phyloP scores from a whole-genome alignment of 176 grass and related monocot species.

The Tillandsia leiboldiana region DNA sequence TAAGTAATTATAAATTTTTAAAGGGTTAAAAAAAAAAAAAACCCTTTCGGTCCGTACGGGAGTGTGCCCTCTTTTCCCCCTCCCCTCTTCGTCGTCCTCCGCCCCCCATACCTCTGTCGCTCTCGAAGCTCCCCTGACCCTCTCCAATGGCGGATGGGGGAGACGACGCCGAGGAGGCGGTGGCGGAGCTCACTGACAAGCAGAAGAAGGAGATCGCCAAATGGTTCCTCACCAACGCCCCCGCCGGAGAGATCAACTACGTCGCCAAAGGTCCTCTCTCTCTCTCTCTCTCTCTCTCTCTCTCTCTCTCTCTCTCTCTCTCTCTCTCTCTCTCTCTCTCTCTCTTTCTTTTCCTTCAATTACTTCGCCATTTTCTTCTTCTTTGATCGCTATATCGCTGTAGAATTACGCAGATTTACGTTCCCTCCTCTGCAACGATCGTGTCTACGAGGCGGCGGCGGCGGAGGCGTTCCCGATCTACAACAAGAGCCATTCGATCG shows the following conservation, averaged over 20 bases:
- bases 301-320: background rate
- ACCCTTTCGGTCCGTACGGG: too few species aligned
- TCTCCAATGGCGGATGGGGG: constrained; percentile 62
- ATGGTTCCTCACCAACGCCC: constrained; percentile 93
- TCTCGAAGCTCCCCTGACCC: background rate
- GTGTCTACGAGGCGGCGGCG: constrained; percentile 70
- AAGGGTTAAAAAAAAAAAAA: too few species aligned
- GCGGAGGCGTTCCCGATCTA: constrained; percentile 78
- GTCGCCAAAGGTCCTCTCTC: constrained; percentile 71
- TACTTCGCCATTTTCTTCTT: background rate
- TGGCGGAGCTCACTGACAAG: constrained; percentile 38
- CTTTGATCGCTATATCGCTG: background rate
- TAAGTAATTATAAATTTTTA: too few species aligned
- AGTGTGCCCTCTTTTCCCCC: background rate
- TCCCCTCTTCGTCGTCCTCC: background rate
- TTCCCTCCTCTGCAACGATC: constrained; percentile 57
- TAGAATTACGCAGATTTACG: constrained; percentile 51
- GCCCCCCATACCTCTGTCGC: constrained; percentile 1
- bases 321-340: background rate
- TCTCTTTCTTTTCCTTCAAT: background rate
- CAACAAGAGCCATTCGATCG: constrained; percentile 74
- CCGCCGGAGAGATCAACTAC: constrained; percentile 94
- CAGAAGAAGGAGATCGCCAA: constrained; percentile 83
- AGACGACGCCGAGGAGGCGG: constrained; percentile 33
- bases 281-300: background rate